Evolutionary conservation across 768 basidiomycete species (phyloP).

Genomic region (Boletus rubropictus): DNA sequence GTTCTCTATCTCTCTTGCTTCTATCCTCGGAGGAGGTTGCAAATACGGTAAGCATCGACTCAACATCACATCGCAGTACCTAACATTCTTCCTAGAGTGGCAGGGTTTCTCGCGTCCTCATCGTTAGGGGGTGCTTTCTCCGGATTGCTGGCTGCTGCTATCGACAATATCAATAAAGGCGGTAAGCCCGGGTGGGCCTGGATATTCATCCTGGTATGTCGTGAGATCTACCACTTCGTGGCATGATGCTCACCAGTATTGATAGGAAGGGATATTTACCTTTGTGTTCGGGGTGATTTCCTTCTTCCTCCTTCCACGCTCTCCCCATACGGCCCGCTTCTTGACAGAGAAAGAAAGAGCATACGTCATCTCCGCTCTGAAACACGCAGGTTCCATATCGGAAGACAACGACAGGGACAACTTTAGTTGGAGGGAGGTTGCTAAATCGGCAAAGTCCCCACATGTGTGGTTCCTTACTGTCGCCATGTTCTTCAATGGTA

Average conservation of each 20-base stretch:
- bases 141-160: slow-evolving; percentile 57
- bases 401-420: slow-evolving; percentile 38
- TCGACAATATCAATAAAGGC: slow-evolving; percentile 47
- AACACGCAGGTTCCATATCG: slow-evolving; percentile 29
- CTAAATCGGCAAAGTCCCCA: slow-evolving; percentile 41
- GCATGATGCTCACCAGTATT: neutral
- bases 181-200: slow-evolving; percentile 57
- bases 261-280: slow-evolving; percentile 57
- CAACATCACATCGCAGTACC: neutral
- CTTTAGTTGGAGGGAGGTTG: slow-evolving; percentile 57
- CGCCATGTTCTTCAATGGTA: slow-evolving; percentile 50
- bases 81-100: slow-evolving; percentile 28
- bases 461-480: slow-evolving; percentile 51
- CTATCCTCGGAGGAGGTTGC: slow-evolving; percentile 30
- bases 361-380: slow-evolving; percentile 34
- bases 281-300: slow-evolving; percentile 47
- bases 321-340: slow-evolving; percentile 44
- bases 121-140: slow-evolving; percentile 58
- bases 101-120: slow-evolving; percentile 37
- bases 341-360: slow-evolving; percentile 45
- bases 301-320: slow-evolving; percentile 45
- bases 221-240: neutral
- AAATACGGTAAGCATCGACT: slow-evolving; percentile 13
- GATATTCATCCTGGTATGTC: slow-evolving; percentile 48
- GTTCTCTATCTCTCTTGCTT: slow-evolving; percentile 53